Percentiles rank a stretch among this genome's conserved stretches.
Evolutionary conservation across 208 protist genomes (phyloP).

Genomic region (Leishmania amazonensis): DNA sequence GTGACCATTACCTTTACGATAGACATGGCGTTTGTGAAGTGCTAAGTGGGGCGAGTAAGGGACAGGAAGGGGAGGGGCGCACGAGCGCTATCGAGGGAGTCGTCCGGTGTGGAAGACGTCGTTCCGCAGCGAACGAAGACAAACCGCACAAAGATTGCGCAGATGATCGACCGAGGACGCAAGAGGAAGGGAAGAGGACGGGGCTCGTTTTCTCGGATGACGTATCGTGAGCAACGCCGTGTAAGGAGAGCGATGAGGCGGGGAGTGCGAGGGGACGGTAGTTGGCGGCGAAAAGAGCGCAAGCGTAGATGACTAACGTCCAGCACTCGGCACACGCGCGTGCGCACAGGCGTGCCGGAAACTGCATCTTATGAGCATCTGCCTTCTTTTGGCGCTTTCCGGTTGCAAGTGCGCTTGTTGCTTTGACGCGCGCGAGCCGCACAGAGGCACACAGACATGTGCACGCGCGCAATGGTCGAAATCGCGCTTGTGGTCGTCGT

Average conservation of each 20-base stretch:
- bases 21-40: slow-evolving; percentile 50
- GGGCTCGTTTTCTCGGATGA: too few species aligned
- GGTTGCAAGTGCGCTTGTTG: background rate
- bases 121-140: background rate
- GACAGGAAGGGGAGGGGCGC: background rate
- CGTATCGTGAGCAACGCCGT: too few species aligned
- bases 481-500: background rate
- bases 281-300: background rate
- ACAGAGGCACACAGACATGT: background rate
- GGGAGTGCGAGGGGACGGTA: background rate
- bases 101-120: background rate
- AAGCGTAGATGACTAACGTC: background rate
- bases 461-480: background rate
- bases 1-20: slow-evolving; percentile 83
- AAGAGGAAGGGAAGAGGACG: too few species aligned
- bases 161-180: background rate
- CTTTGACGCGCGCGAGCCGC: background rate
- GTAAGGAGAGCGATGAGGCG: too few species aligned
- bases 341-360: background rate
- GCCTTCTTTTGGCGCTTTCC: background rate
- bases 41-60: background rate
- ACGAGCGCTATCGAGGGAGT: background rate
- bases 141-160: background rate
- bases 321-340: background rate
- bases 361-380: background rate